These are phyloP conservation scores for Nectriaceae sp. DNA, from an alignment of 2,329 filamentous ascomycete species.

Conservation along the genomic window DNA sequence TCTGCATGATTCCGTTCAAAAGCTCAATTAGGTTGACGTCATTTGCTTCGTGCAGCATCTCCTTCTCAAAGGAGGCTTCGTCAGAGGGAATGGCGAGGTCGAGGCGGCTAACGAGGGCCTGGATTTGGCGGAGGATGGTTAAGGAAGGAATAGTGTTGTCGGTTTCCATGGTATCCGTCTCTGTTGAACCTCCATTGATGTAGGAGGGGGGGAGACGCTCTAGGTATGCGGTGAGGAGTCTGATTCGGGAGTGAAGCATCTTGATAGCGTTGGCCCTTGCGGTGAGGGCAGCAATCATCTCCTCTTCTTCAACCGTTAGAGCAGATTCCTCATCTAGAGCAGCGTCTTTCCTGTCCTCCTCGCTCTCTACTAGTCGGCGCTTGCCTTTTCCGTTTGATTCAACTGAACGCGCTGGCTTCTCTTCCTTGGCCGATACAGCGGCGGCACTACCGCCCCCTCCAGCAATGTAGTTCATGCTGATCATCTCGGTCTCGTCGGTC, in stretches of 20 bases:
- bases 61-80: constrained; percentile 63
- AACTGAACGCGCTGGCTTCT: constrained; percentile 43
- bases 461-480: constrained; percentile 91
- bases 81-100: constrained; percentile 78
- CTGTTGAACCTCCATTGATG: constrained; percentile 51
- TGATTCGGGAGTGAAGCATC: constrained; percentile 81
- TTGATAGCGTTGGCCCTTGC: constrained; percentile 91
- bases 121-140: constrained; percentile 82
- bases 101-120: constrained; percentile 80
- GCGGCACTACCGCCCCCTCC: constrained; percentile 81
- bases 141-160: constrained; percentile 56
- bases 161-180: constrained; percentile 35
- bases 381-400: constrained; percentile 57
- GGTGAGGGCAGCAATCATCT: constrained; percentile 68
- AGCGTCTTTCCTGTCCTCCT: constrained; percentile 27
- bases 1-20: constrained; percentile 74
- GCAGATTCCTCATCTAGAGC: constrained; percentile 43
- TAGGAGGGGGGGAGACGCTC: constrained; percentile 68
- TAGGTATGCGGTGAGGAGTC: constrained; percentile 76
- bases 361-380: constrained; percentile 40
- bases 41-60: constrained; percentile 77
- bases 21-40: constrained; percentile 80
- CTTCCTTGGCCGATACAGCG: constrained; percentile 49
- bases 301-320: constrained; percentile 61
- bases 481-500: constrained; percentile 96